Base-by-base conservation (phyloP, 129 eudicot genomes). In the Artemisia tridentata region DNA sequence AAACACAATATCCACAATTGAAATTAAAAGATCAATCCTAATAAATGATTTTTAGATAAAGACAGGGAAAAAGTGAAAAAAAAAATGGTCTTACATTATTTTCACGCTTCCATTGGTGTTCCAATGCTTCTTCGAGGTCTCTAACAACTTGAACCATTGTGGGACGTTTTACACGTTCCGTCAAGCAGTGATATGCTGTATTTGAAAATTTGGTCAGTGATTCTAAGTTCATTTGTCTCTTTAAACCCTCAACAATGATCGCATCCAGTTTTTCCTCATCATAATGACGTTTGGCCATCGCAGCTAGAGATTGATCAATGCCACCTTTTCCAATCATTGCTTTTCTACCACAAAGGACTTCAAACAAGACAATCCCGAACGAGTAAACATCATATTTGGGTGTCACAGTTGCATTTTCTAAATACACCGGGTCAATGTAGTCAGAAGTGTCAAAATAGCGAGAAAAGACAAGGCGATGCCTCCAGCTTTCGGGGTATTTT, bases 321-420 rank as follows among this genome's bases (percentile, higher is more conserved):
- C 16, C 25, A 3, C 0, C 7, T 14, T 3, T 13, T 49, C 4
- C 15, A 7, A 8, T 15, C 25, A 15, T 8, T 11, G 58, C 43
- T 51, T 67, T 27, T 20, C n/a, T 25, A 3, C 58, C 72, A 38
- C 74, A 62, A 10, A n/a, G 62, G 52, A 63, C 49, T 52, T 67
- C 78, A 48, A 57, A 45, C 78, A 73, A 9, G 50, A 73, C 5
- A 23, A 51, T 19, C 51, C 78, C 78, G 18, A 63, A 73, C 1
- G 7, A 72, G 47, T 72, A 72, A n/a, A 59, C 76, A 47, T 72
- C 76, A 72, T 71, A 58, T 71, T 71, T 71, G 46, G 75, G 75
- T 57, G 75, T 71, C 57, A 15, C 18, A 23, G 29, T 43, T 29
- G 11, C 8, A 18, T 16, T 11, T 31, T 65, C 14, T 3, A 16